These are phyloP conservation scores for Eimeria acervulina DNA, from an alignment of 169 alveolate genomes.

Conservation along the genomic window DNA sequence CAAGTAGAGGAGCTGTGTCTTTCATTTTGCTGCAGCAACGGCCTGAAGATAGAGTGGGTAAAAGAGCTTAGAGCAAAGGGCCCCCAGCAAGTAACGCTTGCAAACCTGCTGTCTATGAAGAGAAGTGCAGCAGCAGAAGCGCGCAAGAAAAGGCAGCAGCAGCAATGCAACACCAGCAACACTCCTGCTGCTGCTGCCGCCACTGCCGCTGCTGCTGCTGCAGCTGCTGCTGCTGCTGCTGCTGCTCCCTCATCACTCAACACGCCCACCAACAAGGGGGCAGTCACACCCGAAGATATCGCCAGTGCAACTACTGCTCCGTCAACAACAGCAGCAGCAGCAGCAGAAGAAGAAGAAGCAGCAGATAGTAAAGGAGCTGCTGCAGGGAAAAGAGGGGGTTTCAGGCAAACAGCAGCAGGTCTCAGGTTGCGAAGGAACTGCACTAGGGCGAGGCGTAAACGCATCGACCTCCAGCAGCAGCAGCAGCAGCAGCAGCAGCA, in stretches of 20 bases:
- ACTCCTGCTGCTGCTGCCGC: conserved; percentile 23
- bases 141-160: background rate
- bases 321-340: background rate
- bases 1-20: conserved; percentile 64
- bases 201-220: background rate
- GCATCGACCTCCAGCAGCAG: conserved; percentile 17
- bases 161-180: background rate
- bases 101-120: conserved; percentile 23
- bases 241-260: background rate
- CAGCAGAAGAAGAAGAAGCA: background rate
- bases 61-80: conserved; percentile 54
- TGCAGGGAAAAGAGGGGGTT: conserved; percentile 6
- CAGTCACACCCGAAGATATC: background rate
- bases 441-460: background rate
- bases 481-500: background rate
- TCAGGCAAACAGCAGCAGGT: background rate
- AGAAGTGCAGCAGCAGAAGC: conserved; percentile 20
- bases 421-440: background rate
- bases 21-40: conserved; percentile 59
- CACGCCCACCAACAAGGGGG: background rate
- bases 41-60: conserved; percentile 69
- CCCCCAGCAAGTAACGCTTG: conserved; percentile 26
- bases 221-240: background rate
- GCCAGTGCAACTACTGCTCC: background rate
- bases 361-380: background rate